phyloP scores from a whole-genome alignment of 805 yeast species.

The Sugiyamaella lignohabitans region DNA sequence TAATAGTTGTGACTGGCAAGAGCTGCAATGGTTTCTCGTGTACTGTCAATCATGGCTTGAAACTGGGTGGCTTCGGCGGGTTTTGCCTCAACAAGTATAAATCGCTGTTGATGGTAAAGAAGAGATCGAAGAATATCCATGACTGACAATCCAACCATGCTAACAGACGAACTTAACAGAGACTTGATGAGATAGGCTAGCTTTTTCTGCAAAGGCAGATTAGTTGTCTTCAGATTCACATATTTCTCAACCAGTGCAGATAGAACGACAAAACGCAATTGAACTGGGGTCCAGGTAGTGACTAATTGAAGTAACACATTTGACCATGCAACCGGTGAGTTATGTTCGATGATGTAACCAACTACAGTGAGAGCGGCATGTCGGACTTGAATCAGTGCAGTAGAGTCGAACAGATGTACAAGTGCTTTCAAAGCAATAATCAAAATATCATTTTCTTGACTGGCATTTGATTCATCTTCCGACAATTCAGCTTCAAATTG shows the following conservation, averaged over 20 bases:
- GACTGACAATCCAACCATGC: slow-evolving; percentile 81
- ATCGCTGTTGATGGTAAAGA: slow-evolving; percentile 26
- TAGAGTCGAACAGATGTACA: slow-evolving; percentile 56
- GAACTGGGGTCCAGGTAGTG: slow-evolving; percentile 76
- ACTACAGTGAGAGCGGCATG: slow-evolving; percentile 50
- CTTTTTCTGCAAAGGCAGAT: slow-evolving; percentile 31
- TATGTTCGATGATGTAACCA: slow-evolving; percentile 35
- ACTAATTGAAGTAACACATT: slow-evolving; percentile 53
- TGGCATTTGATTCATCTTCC: not conserved
- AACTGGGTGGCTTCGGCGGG: slow-evolving; percentile 1
- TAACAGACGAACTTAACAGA: slow-evolving; percentile 63
- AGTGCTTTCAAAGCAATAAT: slow-evolving; percentile 36
- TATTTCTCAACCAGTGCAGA: slow-evolving; percentile 38
- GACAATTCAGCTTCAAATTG: not conserved
- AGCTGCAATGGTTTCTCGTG: slow-evolving; percentile 56
- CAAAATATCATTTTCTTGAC: slow-evolving; percentile 8
- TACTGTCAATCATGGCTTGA: slow-evolving; percentile 24
- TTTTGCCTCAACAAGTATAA: slow-evolving; percentile 10
- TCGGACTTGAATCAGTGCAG: slow-evolving; percentile 53
- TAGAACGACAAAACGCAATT: slow-evolving; percentile 59
- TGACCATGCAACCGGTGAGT: slow-evolving; percentile 40
- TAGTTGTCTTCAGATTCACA: slow-evolving; percentile 14
- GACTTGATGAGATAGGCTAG: slow-evolving; percentile 46
- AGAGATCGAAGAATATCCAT: slow-evolving; percentile 61
- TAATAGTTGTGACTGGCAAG: slow-evolving; percentile 76